Base-by-base conservation (phyloP, 2,329 filamentous ascomycete species). In the Bipolaris zeicola region DNA sequence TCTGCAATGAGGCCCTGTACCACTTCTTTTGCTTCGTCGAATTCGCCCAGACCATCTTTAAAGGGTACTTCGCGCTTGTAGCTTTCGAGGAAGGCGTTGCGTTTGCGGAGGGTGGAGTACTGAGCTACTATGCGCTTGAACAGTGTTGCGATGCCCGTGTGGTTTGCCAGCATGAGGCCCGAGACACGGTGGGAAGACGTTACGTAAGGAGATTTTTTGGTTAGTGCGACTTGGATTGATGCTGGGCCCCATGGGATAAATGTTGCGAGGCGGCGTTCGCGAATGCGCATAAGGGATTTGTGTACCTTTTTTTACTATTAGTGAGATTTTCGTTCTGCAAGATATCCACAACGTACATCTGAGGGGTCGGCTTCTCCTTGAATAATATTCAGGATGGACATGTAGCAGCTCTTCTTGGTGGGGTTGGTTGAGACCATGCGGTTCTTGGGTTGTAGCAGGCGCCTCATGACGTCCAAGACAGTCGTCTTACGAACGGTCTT, bases 181-280 rank as follows among this genome's bases (percentile, higher is more conserved):
- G 92, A 96, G 51, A 99, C 95, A 46, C 95, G 89, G 73, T 97
- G 92, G 65, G 91, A 92, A 81, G 96, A 96, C 52, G 92, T 90
- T 39, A 97, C 89, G 73, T 99, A 98, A 1, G 96, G 96, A 39
- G 93, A 97, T 72, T 96, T 92, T 81, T 96, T 96, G 2, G 95
- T 97, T 60, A 99, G 79, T 3, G 95, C 96, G 11, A 99, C 95
- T 77, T 99, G 95, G 63, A 99, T 99, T 72, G 92, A 96, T 26
- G 95, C 95, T 1, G 95, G 95, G 0, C 95, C 95, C 95, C 95
- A 99, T 8, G 96, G 95, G 62, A 99, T 99, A 73, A 99, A 99
- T 0, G 92, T 96, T 8, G 95, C 96, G 51, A 99, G 84, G 57
- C 92, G 88, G 47, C 95, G 89, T 81, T 99, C 95, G 47, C 95